phyloP scores from a whole-genome alignment of 306 rosid species.

The Vicia faba region DNA sequence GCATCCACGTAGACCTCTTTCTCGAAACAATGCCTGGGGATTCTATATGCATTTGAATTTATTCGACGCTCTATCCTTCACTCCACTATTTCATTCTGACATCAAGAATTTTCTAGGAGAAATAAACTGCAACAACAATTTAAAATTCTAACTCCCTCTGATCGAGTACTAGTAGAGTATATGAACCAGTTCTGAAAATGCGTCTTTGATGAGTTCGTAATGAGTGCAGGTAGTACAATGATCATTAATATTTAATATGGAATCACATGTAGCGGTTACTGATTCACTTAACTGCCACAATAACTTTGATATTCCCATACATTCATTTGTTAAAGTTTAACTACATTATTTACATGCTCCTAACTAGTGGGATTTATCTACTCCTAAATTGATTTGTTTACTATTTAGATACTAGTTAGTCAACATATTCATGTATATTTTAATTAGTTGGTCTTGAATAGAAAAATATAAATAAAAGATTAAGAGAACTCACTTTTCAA shows the following conservation, averaged over 20 bases:
- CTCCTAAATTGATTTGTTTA: neutral
- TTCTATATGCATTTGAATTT: slow-evolving; percentile 22
- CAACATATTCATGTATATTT: neutral
- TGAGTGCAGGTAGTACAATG: slow-evolving; percentile 15
- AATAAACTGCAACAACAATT: neutral
- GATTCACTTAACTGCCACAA: slow-evolving; percentile 6
- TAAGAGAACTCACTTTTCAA: no score
- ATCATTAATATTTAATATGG: neutral
- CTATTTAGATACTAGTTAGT: neutral
- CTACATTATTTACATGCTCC: slow-evolving; percentile 27
- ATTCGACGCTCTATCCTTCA: neutral
- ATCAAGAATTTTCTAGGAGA: slow-evolving; percentile 28
- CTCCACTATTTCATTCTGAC: slow-evolving; percentile 12
- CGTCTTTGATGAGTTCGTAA: slow-evolving; percentile 5
- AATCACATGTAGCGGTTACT: slow-evolving; percentile 25
- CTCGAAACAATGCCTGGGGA: slow-evolving; percentile 36
- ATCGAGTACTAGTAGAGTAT: slow-evolving; percentile 25
- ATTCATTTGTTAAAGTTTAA: neutral
- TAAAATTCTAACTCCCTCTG: neutral
- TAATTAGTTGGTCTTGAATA: no score
- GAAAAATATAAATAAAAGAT: no score
- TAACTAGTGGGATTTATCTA: slow-evolving; percentile 19
- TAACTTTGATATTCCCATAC: neutral
- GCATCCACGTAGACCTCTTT: slow-evolving; percentile 49
- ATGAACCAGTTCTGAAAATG: slow-evolving; percentile 9